Evolutionary conservation across 1,284 basidiomycete species (phyloP), one percentile per base, ranked within the genome.

Genomic region (Ceratobasidium sp.): DNA sequence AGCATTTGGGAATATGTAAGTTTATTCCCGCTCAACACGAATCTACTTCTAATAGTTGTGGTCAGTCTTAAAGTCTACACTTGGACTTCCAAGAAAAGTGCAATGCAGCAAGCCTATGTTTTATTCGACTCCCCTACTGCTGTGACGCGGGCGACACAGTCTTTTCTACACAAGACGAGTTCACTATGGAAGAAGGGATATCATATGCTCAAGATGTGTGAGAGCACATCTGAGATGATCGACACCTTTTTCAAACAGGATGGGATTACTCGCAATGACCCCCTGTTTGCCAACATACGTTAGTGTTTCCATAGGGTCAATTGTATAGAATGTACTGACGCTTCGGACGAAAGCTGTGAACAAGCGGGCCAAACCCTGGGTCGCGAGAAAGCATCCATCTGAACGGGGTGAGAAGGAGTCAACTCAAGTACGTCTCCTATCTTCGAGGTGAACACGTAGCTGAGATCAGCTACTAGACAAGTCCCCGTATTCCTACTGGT

Each of bases 151-250:
- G 45, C 73, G 17, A 11, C 26, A 37, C 31, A 51, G 35, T 75
- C 73, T 54, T 31, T 49, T 26, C 45, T 53, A 23, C 33, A 51
- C 33, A 13, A 35, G n/a, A 39, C 49, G 23, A 53, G 60, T 33
- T 49, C 56, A 13, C 49, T 75, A 13, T 75, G 73, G 73, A 75
- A 75, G 61, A 39, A 26, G 15, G 73, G 73, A 17, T 75, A 75
- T 49, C 73, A 75, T 54, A 64, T 75, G 60, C 47, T 75, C 20
- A 61, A 51, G 10, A 75, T 75, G 73, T 75, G 73, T 31, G 73
- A 75, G 23, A 75, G 73, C 49, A 75, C 73, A 45, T 53, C 51
- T 20, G 33, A 37, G 31, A 54, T 64, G 23, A 47, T 75, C 45
- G 35, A 64, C 35, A n/a, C 3, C 1, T 56, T 61, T 39, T 61